Base-by-base conservation (phyloP, 1,284 basidiomycete genomes). In the Apiotrichum gracile region DNA sequence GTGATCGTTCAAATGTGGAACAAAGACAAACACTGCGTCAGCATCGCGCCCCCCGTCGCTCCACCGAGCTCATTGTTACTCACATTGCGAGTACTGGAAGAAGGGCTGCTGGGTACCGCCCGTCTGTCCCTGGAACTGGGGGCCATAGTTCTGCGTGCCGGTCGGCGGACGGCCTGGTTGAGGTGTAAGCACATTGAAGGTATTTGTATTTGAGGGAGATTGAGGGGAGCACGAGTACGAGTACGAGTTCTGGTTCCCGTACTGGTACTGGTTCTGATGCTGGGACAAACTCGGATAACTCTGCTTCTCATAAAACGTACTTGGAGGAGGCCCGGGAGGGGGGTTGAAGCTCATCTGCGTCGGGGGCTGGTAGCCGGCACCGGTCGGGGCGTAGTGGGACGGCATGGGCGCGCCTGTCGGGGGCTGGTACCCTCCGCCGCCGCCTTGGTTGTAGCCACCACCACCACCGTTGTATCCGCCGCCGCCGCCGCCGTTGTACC, bases 21-120 rank as follows among this genome's bases (percentile, higher is more conserved):
- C n/a, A n/a, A n/a, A n/a, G n/a, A n/a, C n/a, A n/a, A n/a, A n/a
- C n/a, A n/a, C 26, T 38, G 42, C 13, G 49, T 45, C 42, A 50
- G 49, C 40, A 27, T 34, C 6, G 4, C 13, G 26, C 10, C 9
- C 38, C 7, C 3, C 39, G n/a, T 13, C n/a, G n/a, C n/a, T n/a
- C n/a, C n/a, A n/a, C n/a, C n/a, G n/a, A n/a, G n/a, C n/a, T 14
- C 4, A 10, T 31, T 4, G 9, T 3, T 8, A 61, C 61, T 61
- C 45, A 68, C 88, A 91, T 67, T 87, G 86, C 3, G 88, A 91
- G 66, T 90, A 90, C 68, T 88, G 84, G 78, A 88, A 91, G 72
- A 69, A 85, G 0, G 80, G 78, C 59, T 84, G 81, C 43, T 79
- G 77, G 47, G 71, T 67, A 38, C 78, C 78, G 40, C 83, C 78